Base-by-base conservation (phyloP, 2,329 filamentous ascomycete species). In the Thyridium curvatum region DNA sequence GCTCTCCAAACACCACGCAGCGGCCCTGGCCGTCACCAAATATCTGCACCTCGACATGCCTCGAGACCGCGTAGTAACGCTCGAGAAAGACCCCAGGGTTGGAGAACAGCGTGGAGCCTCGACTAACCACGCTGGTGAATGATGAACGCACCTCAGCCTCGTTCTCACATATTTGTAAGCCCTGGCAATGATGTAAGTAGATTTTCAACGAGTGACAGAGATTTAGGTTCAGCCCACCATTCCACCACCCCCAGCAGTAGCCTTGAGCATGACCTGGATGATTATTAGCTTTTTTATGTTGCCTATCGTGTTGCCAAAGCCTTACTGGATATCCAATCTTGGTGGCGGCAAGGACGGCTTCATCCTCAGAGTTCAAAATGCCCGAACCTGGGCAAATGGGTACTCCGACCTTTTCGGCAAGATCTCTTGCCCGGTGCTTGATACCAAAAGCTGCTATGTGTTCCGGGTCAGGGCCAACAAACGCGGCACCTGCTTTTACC, bases 11-110 rank as follows among this genome's bases (percentile, higher is more conserved):
- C 31, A 69, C 63, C 4, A 81, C 66, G 12, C 71, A 74, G 39
- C 72, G 62, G 1, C 73, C 75, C 28, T 66, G 56, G 0, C 71
- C 69, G 41, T 82, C 76, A 17, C 77, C 78, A 45, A 81, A 74
- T 2, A 82, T 62, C 45, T 82, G 78, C 1, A 82, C 71, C 53
- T 82, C 78, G 29, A 82, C 72, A 46, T 82, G 78, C 35, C 72
- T 68, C n/a, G 72, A 72, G 3, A 66, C 66, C 0, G 72, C 69
- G 39, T 73, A 77, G 52, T 72, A 82, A 14, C 66, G 64, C 50
- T 81, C 75, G 32, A 82, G 68, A 45, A 79, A 74, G 14, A 79
- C 61, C 0, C 71, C 72, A 2, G 66, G 56, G 43, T 78, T 72
- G 45, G 73, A 73, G 56, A 79, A 81, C 0, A 77, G 58, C 1